Conservation (phyloP, 257 asterid species). For the Penstemon eatonii region DNA sequence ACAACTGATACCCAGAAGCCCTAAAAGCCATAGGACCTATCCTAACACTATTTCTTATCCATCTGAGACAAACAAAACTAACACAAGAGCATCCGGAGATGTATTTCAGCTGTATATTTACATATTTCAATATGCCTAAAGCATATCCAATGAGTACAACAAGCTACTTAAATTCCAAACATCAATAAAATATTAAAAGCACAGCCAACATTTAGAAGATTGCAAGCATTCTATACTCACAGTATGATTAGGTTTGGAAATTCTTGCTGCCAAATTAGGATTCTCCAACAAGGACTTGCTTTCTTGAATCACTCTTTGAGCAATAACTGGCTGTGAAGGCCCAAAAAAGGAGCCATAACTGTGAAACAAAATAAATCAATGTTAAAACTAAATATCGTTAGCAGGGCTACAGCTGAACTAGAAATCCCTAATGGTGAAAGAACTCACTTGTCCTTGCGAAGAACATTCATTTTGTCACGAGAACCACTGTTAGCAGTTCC, state of each 20-base stretch:
- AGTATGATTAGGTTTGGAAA: slow-evolving; percentile 38
- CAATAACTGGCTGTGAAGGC: slow-evolving; percentile 89
- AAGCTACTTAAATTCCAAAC: slow-evolving; percentile 1
- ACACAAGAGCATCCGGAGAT: background rate
- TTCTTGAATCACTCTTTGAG: slow-evolving; percentile 93
- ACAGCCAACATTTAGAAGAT: slow-evolving; percentile 6
- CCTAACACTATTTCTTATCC: slow-evolving; percentile 17
- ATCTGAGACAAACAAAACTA: background rate
- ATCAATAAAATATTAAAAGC: slow-evolving; percentile 2
- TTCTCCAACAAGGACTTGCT: slow-evolving; percentile 90
- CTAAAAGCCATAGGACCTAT: background rate
- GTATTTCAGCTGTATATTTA: background rate
- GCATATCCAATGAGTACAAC: background rate
- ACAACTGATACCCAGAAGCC: background rate
- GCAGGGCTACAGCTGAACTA: background rate
- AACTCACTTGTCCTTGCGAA: slow-evolving; percentile 68
- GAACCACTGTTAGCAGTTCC: slow-evolving; percentile 55
- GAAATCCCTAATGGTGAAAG: background rate
- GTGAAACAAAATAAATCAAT: slow-evolving; percentile 29
- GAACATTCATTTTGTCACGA: slow-evolving; percentile 37
- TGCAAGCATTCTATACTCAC: slow-evolving; percentile 39
- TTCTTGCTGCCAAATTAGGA: slow-evolving; percentile 70
- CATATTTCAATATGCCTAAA: background rate
- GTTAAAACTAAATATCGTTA: slow-evolving; percentile 15
- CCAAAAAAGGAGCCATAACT: slow-evolving; percentile 98